phyloP scores from a whole-genome alignment of 202 grass and related monocot genomes.

The Setaria italica region DNA sequence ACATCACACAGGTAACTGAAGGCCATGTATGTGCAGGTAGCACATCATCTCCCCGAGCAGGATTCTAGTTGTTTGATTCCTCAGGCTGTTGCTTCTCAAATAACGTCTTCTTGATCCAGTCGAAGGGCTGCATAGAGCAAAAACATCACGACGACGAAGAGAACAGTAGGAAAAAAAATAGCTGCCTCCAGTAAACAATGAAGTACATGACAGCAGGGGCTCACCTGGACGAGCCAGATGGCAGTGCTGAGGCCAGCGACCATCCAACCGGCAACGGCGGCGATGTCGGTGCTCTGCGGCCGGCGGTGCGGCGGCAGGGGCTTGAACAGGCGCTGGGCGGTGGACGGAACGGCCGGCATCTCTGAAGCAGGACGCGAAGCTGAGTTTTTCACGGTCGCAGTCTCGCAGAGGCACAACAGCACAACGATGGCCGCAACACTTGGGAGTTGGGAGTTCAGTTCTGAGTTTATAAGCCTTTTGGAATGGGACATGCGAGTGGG shows the following conservation, averaged over 20 bases:
- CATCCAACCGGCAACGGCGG: constrained; percentile 45
- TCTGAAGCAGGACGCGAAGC: background rate
- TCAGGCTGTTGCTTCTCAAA: constrained; percentile 56
- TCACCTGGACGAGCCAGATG: constrained; percentile 64
- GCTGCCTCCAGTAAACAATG: background rate
- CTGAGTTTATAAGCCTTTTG: background rate
- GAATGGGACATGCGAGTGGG: background rate
- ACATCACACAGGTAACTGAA: background rate
- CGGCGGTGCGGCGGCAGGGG: constrained; percentile 48
- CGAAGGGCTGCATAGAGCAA: constrained; percentile 44
- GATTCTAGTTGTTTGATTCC: constrained; percentile 24
- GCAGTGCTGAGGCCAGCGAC: constrained; percentile 45
- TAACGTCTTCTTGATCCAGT: constrained; percentile 70
- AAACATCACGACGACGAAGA: background rate
- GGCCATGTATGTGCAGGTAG: background rate
- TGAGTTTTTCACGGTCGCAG: too few relatives aligned
- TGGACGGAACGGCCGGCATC: constrained; percentile 35
- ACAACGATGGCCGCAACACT: background rate
- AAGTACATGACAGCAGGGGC: background rate
- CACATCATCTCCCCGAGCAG: background rate
- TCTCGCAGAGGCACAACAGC: background rate
- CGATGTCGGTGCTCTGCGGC: constrained; percentile 39
- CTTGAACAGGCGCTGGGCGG: constrained; percentile 31
- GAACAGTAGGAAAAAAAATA: too few relatives aligned
- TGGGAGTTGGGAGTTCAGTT: background rate